Evolutionary conservation across 2,329 filamentous ascomycete species (phyloP).

Genomic region (Aspergillus fumigatiaffinis): DNA sequence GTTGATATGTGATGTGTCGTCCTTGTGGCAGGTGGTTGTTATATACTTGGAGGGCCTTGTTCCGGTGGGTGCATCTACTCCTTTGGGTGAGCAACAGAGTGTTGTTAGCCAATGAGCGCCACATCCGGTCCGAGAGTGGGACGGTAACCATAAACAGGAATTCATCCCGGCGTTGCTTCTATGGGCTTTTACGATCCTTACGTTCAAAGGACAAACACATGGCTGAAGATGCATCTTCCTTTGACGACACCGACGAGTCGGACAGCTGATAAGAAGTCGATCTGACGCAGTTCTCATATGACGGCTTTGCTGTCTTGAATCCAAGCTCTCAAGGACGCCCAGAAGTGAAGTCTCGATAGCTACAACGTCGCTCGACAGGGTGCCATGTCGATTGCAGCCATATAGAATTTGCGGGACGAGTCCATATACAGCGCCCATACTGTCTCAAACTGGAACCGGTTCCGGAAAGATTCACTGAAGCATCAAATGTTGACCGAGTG

Average conservation of each 20-base stretch:
- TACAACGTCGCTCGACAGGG: neutral
- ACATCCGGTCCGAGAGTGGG: neutral
- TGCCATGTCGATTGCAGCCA: neutral
- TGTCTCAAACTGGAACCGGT: too few species aligned
- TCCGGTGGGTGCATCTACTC: neutral
- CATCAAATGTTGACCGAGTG: neutral
- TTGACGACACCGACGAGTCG: too few species aligned
- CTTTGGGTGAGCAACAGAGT: neutral
- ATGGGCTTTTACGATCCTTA: neutral
- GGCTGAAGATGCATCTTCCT: too few species aligned
- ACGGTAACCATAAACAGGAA: neutral
- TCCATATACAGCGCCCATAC: too few species aligned
- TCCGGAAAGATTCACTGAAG: too few species aligned
- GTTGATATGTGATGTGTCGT: neutral
- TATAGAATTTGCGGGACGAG: too few species aligned
- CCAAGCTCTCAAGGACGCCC: too few species aligned
- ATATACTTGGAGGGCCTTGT: neutral
- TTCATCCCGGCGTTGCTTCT: neutral
- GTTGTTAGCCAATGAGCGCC: neutral
- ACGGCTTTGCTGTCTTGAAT: too few species aligned
- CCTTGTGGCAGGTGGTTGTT: neutral
- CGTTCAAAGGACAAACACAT: neutral
- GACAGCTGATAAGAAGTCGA: too few species aligned
- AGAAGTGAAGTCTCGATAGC: neutral
- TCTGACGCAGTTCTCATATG: too few species aligned